Base-by-base conservation (phyloP, 257 asterid species). In the Fraxinus cuspidata region DNA sequence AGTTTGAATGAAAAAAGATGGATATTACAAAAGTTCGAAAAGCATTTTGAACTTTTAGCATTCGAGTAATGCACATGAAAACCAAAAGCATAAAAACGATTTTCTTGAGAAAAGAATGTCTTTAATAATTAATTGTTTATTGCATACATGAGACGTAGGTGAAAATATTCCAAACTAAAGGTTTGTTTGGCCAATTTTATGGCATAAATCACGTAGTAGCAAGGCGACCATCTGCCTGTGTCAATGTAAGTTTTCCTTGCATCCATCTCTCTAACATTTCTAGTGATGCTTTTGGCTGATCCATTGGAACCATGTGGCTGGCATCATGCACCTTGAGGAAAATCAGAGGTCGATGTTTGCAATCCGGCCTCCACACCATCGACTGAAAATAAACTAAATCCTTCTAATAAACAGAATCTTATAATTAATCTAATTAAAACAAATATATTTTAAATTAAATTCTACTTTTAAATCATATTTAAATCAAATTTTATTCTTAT, bases 281-380 rank as follows among this genome's bases (percentile, higher is more conserved):
- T 10, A 87, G 18, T 23, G 90, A 78, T 21, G 90, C 85, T 27
- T 84, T 82, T 9, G 90, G 90, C 58, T 87, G 90, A 80, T 87
- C 90, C 90, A 87, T 84, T 3, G 90, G 90, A 34, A 87, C 90
- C 88, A 87, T 84, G 31, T 86, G 89, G 1, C 89, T 87, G 7
- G 89, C 86, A 68, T 86, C 71, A 70, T 81, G 85, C 40, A 86
- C 87, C 79, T 79, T 86, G 13, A 86, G 82, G 81, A 84, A 86
- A 13, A 83, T 84, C n/a, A 84, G 81, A 44, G 86, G 82, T 7
- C 90, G 88, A 16, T 84, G 81, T 87, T 79, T 75, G 79, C 47
- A 78, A 58, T 10, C 90, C 90, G 3, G 82, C 84, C 67, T 82
- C 85, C n/a, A 18, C 53, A 4, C 85, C 84, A 21, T 80, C 85